A percentile compares a stretch with the other conserved stretches of the same genome.
Evolutionary conservation across 208 protist genomes (phyloP).

Genomic region (Trypanosomatidae sp.): DNA sequence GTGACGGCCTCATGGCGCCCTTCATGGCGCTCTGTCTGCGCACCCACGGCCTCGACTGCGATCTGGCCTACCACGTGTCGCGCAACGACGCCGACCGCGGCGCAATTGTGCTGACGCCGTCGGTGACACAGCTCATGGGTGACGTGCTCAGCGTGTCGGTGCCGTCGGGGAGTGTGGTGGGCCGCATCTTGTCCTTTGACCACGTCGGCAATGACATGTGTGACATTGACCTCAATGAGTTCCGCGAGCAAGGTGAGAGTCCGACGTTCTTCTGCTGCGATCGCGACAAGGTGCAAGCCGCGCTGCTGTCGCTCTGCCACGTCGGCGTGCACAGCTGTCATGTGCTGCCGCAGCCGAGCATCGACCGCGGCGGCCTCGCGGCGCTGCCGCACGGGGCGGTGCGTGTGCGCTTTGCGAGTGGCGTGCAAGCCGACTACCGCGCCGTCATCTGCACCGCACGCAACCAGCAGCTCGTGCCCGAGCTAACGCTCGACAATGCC

Average conservation of each 20-base stretch:
- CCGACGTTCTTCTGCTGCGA: slow-evolving; percentile 91
- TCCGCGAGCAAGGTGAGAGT: slow-evolving; percentile 86
- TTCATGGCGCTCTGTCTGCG: slow-evolving; percentile 89
- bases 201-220: slow-evolving; percentile 88
- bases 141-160: slow-evolving; percentile 87
- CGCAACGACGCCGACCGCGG: slow-evolving; percentile 67
- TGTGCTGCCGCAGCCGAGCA: slow-evolving; percentile 60
- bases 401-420: slow-evolving; percentile 72
- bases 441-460: slow-evolving; percentile 82
- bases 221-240: slow-evolving; percentile 87
- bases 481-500: slow-evolving; percentile 74
- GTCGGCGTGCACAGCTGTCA: slow-evolving; percentile 75
- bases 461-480: slow-evolving; percentile 53
- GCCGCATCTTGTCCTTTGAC: slow-evolving; percentile 81
- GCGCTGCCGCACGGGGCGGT: slow-evolving; percentile 71
- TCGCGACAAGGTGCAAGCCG: slow-evolving; percentile 66
- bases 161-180: slow-evolving; percentile 81
- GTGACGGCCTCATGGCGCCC: slow-evolving; percentile 83
- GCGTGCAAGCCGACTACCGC: slow-evolving; percentile 69
- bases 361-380: slow-evolving; percentile 68
- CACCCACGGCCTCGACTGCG: slow-evolving; percentile 78
- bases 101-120: slow-evolving; percentile 81
- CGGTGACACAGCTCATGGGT: slow-evolving; percentile 85
- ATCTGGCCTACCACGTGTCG: slow-evolving; percentile 61
- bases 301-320: slow-evolving; percentile 74